A percentile compares a stretch with the other conserved stretches of the same genome.
phyloP scores from a whole-genome alignment of 2,329 filamentous ascomycete species.

The Piedraia hortae region DNA sequence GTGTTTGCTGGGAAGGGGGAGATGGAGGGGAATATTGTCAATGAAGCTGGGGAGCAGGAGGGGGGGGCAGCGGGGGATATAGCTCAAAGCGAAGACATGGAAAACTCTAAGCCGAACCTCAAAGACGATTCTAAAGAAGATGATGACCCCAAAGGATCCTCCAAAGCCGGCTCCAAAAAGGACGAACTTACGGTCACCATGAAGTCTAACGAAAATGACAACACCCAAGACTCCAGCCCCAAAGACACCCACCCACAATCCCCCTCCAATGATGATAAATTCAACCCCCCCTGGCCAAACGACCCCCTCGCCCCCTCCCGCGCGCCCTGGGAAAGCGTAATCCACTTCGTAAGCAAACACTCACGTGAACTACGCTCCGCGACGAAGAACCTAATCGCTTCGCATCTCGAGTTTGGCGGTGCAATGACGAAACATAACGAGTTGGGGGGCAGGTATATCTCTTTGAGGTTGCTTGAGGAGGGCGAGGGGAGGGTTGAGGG shows the following conservation, averaged over 20 bases:
- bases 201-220: too few relatives aligned
- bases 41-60: slow-evolving; percentile 16
- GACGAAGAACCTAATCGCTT: slow-evolving; percentile 44
- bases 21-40: too few relatives aligned
- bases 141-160: too few relatives aligned
- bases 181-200: slow-evolving; percentile 1
- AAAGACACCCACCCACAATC: slow-evolving; percentile 9
- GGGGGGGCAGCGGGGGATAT: slow-evolving; percentile 3
- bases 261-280: slow-evolving; percentile 27
- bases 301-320: slow-evolving; percentile 42
- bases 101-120: neutral
- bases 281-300: slow-evolving; percentile 49
- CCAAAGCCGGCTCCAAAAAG: neutral
- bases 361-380: slow-evolving; percentile 42
- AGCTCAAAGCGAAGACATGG: neutral
- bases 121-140: too few relatives aligned
- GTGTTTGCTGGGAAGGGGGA: too few relatives aligned
- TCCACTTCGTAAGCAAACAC: slow-evolving; percentile 64
- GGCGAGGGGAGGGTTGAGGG: too few relatives aligned
- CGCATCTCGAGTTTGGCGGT: slow-evolving; percentile 59
- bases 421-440: slow-evolving; percentile 50
- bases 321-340: slow-evolving; percentile 35
- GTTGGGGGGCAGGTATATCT: slow-evolving; percentile 41
- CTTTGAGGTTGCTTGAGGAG: slow-evolving; percentile 43
- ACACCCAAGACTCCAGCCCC: too few relatives aligned